Base-by-base conservation (phyloP, 345 rosid species). In the Acer negundo region DNA sequence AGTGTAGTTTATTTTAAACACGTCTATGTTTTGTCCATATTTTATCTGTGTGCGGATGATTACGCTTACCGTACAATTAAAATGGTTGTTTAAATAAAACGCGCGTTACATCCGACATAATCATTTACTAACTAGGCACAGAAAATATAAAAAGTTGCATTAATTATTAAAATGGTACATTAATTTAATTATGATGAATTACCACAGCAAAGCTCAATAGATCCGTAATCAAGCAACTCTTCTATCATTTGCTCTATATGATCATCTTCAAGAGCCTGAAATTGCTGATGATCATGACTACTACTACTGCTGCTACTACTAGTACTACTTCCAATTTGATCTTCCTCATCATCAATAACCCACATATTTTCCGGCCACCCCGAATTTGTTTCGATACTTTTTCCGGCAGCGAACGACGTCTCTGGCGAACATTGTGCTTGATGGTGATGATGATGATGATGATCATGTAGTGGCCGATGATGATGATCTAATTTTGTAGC, bases 221-320 rank as follows among this genome's bases (percentile, higher is more conserved):
- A 87, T 11, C 96, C 92, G 56, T 83, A 84, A 70, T 90, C 86
- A 77, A 92, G 87, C 79, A 92, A 77, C 64, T 92, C 96, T 56
- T 90, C 89, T 53, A 92, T 92, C 96, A 92, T 92, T 82, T 92
- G 94, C 76, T 88, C 91, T 20, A 92, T 84, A 61, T 92, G 89
- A 74, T 86, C 89, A 58, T 92, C 94, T 75, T 90, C 92, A 12
- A 92, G 87, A 31, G 80, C 75, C 75, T 86, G 80, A 62, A 82
- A 80, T 75, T 85, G 80, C 40, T 80, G 80, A 5, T n/a, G 58
- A 53, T 53, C n/a, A 4, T 17, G 19, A 53, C 58, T 16, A 16
- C n/a, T 53, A 3, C 58, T 53, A 16, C 58, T 16, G 6, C 58
- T 53, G 1, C 55, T 49, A 12, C 9, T 68, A 23, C 15, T 46